These are phyloP conservation scores for Chlamydomonas incerta DNA, from an alignment of 139 green algal genomes.

Conservation along the genomic window DNA sequence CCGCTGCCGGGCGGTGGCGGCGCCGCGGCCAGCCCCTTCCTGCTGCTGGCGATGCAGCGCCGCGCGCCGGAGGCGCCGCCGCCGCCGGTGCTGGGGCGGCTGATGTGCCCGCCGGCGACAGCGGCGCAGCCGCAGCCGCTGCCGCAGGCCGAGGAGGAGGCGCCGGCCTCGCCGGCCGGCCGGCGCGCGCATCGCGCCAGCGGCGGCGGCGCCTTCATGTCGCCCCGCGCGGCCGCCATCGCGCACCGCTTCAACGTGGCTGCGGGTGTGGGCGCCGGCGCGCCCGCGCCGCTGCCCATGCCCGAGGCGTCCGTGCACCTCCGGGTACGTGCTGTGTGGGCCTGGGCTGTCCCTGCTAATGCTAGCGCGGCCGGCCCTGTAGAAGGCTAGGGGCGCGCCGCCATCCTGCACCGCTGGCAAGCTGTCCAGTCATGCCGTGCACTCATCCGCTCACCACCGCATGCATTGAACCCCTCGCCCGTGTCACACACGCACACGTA, in stretches of 20 bases:
- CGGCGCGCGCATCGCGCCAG: not conserved
- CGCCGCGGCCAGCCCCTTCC: constrained; percentile 2
- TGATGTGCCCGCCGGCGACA: not conserved
- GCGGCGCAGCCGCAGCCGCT: not conserved
- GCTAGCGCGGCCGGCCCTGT: too few relatives aligned
- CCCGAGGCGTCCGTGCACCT: constrained; percentile 21
- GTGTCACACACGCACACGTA: too few relatives aligned
- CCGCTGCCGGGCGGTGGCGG: too few relatives aligned
- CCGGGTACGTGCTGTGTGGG: not conserved
- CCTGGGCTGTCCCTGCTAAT: too few relatives aligned
- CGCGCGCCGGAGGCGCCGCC: not conserved
- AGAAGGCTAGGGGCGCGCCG: too few relatives aligned
- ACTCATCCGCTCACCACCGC: too few relatives aligned
- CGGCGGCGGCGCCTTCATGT: not conserved
- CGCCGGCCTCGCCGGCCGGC: not conserved
- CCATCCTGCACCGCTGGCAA: too few relatives aligned
- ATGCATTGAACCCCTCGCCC: too few relatives aligned
- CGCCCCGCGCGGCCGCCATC: not conserved
- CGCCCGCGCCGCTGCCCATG: constrained; percentile 14
- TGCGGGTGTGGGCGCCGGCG: not conserved
- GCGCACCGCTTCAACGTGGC: not conserved
- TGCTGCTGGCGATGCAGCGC: constrained; percentile 13
- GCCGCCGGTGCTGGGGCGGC: not conserved
- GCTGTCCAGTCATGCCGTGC: too few relatives aligned
- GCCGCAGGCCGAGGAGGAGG: not conserved